Percentiles rank a stretch among this genome's conserved stretches.
Conservation (phyloP, 352 stramenopile species). For the Pythium sukuiense region DNA sequence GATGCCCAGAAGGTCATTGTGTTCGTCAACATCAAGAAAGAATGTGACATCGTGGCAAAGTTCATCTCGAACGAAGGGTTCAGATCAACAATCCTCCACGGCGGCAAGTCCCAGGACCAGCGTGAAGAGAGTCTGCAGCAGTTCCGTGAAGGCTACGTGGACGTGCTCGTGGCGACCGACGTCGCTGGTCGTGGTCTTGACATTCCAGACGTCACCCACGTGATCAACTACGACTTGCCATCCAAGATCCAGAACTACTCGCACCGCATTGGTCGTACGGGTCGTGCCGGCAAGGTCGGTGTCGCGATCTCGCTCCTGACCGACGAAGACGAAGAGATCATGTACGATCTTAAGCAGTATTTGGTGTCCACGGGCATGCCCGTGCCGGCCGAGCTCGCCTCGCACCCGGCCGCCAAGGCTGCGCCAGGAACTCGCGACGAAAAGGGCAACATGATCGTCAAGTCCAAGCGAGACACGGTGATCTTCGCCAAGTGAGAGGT, state of each 20-base stretch:
- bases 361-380: constrained; percentile 93
- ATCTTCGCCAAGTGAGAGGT: constrained; percentile 78
- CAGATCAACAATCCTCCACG: constrained; percentile 94
- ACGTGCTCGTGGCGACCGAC: constrained; percentile 94
- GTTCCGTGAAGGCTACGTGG: constrained; percentile 88
- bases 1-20: constrained; percentile 96
- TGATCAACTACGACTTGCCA: constrained; percentile 99
- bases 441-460: constrained; percentile 86
- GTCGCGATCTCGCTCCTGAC: constrained; percentile 98
- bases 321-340: constrained; percentile 96
- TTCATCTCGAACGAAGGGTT: constrained; percentile 91
- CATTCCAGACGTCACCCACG: constrained; percentile 97
- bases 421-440: constrained; percentile 78
- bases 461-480: constrained; percentile 84
- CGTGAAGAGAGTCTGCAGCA: constrained; percentile 90
- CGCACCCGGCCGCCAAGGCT: constrained; percentile 92
- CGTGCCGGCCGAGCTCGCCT: constrained; percentile 93
- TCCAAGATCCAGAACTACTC: constrained; percentile 98
- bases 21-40: constrained; percentile 99
- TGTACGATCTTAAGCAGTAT: constrained; percentile 97
- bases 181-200: constrained; percentile 96
- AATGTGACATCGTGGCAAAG: constrained; percentile 94
- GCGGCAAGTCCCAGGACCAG: constrained; percentile 96
- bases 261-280: constrained; percentile 98
- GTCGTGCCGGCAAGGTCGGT: constrained; percentile 96